These are phyloP conservation scores for Penicillium italicum DNA, from an alignment of 2,329 filamentous ascomycete species.

Conservation along the genomic window DNA sequence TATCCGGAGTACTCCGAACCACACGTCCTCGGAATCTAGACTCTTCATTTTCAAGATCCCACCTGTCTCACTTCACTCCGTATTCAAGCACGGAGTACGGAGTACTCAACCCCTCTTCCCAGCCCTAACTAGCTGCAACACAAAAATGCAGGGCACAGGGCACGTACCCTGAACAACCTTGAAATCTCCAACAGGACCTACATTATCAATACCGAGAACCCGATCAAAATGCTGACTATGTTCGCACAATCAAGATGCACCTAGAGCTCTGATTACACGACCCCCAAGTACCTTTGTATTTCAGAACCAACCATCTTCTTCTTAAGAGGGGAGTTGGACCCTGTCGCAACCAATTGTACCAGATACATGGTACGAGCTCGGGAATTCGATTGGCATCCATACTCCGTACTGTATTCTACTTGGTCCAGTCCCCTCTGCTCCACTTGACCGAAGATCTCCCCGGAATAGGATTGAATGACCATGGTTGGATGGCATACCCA, in stretches of 20 bases:
- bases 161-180: neutral
- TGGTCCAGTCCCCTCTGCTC: conserved; percentile 13
- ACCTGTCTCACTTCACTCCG: neutral
- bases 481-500: neutral
- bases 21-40: neutral
- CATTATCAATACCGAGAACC: neutral
- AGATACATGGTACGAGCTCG: conserved; percentile 3
- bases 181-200: neutral
- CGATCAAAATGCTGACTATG: neutral
- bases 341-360: neutral
- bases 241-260: neutral
- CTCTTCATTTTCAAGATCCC: neutral
- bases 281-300: neutral
- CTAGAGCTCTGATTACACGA: no score
- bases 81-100: neutral
- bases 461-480: conserved; percentile 6
- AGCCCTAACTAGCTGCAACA: neutral
- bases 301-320: conserved; percentile 6
- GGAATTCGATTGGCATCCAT: conserved; percentile 6
- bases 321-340: neutral
- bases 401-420: neutral
- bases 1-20: neutral
- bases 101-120: neutral
- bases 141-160: conserved; percentile 2
- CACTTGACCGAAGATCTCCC: conserved; percentile 11